phyloP scores from a whole-genome alignment of 1,284 basidiomycete genomes.

The Cystobasidiaceae sp. region DNA sequence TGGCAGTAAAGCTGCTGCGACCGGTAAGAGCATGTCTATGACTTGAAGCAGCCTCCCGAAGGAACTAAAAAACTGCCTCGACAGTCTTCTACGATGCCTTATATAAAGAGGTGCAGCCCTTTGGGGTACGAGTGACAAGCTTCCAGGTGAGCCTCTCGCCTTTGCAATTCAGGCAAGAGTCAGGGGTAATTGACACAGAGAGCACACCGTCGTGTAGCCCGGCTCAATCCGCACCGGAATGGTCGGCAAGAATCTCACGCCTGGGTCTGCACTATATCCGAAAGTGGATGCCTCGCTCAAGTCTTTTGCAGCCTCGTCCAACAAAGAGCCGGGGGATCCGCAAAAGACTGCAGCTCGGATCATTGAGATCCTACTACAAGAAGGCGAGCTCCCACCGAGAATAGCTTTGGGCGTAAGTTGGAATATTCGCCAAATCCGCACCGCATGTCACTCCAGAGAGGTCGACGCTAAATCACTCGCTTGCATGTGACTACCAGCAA shows the following conservation, averaged over 20 bases:
- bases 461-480: neutral
- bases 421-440: neutral
- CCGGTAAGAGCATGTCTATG: neutral
- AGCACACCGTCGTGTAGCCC: neutral
- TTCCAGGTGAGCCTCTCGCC: neutral
- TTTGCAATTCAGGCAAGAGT: neutral
- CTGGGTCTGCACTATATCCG: neutral
- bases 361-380: neutral
- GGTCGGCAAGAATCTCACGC: neutral
- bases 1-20: neutral
- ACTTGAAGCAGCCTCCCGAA: neutral
- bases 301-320: neutral
- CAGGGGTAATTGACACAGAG: neutral
- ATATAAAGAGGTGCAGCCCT: neutral
- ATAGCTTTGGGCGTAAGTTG: slow-evolving; percentile 9
- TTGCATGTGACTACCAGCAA: no score
- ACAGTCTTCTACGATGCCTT: neutral
- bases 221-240: neutral
- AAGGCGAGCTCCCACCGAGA: neutral
- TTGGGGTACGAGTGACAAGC: neutral
- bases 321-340: slow-evolving; percentile 9
- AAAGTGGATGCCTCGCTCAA: neutral
- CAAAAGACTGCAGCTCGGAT: slow-evolving; percentile 6
- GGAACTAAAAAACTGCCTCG: neutral
- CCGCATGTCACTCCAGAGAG: neutral